Conservation (phyloP, 2,329 filamentous ascomycete genomes). For the Neonectria punicea region DNA sequence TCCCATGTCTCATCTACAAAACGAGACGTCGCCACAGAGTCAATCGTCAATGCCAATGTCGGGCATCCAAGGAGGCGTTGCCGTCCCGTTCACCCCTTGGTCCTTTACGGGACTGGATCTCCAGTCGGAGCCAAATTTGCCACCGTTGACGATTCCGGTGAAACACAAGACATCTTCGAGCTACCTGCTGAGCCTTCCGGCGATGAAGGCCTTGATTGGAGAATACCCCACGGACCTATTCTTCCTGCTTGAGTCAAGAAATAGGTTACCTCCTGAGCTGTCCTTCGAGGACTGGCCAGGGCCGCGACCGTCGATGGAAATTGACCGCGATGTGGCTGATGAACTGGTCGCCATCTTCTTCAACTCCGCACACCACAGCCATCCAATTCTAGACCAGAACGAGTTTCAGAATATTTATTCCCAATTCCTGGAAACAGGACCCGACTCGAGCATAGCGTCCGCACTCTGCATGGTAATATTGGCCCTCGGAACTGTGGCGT, state of each 20-base stretch:
- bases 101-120: not conserved
- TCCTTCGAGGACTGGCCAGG: constrained; percentile 28
- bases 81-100: constrained; percentile 16
- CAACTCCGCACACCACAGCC: constrained; percentile 37
- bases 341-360: constrained; percentile 42
- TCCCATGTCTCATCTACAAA: constrained; percentile 2
- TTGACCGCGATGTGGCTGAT: constrained; percentile 33
- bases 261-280: constrained; percentile 37
- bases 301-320: constrained; percentile 11
- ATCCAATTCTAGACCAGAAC: constrained; percentile 43
- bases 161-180: constrained; percentile 45
- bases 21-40: constrained; percentile 29
- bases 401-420: constrained; percentile 40
- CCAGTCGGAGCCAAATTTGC: constrained; percentile 26
- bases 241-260: constrained; percentile 42
- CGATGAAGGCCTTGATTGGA: constrained; percentile 43
- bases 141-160: constrained; percentile 43
- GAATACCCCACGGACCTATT: constrained; percentile 45
- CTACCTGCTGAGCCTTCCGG: constrained; percentile 42
- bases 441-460: constrained; percentile 39
- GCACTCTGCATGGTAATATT: constrained; percentile 47
- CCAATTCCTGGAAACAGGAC: constrained; percentile 34
- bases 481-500: constrained; percentile 41
- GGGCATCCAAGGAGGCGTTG: constrained; percentile 10
- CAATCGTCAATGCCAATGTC: constrained; percentile 25